Evolutionary conservation across 2,329 filamentous ascomycete species (phyloP).

Genomic region (Fusarium euwallaceae): DNA sequence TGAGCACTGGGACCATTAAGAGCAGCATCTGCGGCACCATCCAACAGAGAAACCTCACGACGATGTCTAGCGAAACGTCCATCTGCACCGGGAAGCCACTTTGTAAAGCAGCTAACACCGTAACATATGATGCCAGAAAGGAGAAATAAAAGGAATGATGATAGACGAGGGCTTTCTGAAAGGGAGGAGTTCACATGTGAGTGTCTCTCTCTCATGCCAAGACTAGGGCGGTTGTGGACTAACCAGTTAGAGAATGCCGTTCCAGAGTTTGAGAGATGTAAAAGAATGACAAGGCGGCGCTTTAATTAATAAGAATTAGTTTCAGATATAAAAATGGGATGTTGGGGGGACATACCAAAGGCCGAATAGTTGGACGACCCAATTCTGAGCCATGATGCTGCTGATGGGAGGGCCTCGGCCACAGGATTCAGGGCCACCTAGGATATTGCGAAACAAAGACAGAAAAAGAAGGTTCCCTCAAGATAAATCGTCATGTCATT

Average conservation of each 20-base stretch:
- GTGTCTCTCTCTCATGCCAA: background rate
- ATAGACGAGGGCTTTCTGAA: constrained; percentile 63
- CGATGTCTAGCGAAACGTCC: constrained; percentile 58
- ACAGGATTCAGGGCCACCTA: constrained; percentile 10
- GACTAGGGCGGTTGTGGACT: constrained; percentile 17
- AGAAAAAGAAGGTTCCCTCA: constrained; percentile 19
- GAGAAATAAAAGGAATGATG: constrained; percentile 61
- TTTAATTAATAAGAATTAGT: constrained; percentile 52
- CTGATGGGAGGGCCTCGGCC: background rate
- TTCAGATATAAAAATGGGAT: background rate
- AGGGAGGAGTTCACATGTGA: constrained; percentile 19
- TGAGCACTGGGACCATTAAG: constrained; percentile 52
- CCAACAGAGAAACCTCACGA: constrained; percentile 38
- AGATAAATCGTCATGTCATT: constrained; percentile 31
- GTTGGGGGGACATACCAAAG: constrained; percentile 35
- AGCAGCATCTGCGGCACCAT: constrained; percentile 41
- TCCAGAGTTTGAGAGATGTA: constrained; percentile 63
- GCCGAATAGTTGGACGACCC: constrained; percentile 41
- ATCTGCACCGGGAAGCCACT: constrained; percentile 62
- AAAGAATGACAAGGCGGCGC: constrained; percentile 62
- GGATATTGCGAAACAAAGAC: constrained; percentile 24
- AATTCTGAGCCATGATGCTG: constrained; percentile 39
- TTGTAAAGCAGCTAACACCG: constrained; percentile 56
- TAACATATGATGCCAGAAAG: constrained; percentile 60
- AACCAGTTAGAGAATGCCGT: constrained; percentile 64